Base-by-base conservation (phyloP, 495 filamentous ascomycete species). In the Thozetella sp. region DNA sequence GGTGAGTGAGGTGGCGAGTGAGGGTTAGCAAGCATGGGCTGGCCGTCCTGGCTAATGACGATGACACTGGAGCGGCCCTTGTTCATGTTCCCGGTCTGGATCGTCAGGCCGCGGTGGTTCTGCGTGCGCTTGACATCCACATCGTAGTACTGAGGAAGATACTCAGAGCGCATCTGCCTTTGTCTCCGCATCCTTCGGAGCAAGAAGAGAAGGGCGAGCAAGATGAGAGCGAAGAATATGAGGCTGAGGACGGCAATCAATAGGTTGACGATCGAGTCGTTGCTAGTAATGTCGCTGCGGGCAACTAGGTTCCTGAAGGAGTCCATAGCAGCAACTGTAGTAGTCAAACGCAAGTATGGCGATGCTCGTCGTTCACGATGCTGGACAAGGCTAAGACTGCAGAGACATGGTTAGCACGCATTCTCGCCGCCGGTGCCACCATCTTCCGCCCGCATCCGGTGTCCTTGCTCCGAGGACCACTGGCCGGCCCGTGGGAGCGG, bases 221-320 rank as follows among this genome's bases (percentile, higher is more conserved):
- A 78, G 46, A 83, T 63, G 54, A 96, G 77, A 50, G 80, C 86
- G 64, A 92, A 68, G 60, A 93, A 80, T 63, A 93, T 72, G 25
- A 99, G 79, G 61, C 89, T 86, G 56, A 98, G 76, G 17, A 98
- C 87, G 26, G 86, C 83, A 66, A 97, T 92, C 62, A 94, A 76
- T 34, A 95, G 85, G 65, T 90, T 86, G 69, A 91, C 76, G 72
- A 89, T 85, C 11, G 63, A 72, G 65, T 75, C 74, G 57, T 73
- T 72, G 55, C 66, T 68, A 63, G 69, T 73, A 61, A 75, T 75
- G 61, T 73, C 73, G 73, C 77, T 75, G 57, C 89, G 83, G 67
- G 75, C 66, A 63, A 81, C 69, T 56, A 91, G 63, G 56, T 64
- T 75, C 54, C 69, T 76, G 58, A 84, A 62, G 26, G 77, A 71